Percentiles rank a stretch among this genome's conserved stretches.
Evolutionary conservation across 768 basidiomycete species (phyloP).

Genomic region (Cystofilobasidium ferigula): DNA sequence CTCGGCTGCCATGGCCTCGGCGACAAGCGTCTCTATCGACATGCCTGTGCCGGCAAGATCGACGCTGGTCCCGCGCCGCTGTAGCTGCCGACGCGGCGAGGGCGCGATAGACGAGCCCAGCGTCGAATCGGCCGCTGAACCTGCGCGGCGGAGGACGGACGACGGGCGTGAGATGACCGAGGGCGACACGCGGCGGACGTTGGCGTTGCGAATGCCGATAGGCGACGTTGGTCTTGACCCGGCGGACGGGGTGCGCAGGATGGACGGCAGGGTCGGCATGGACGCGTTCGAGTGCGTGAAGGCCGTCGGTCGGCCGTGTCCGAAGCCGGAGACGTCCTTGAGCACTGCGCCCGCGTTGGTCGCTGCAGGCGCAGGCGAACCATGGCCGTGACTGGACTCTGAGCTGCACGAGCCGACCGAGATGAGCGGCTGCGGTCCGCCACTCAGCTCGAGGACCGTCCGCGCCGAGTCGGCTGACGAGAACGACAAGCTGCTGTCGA

Average conservation of each 20-base stretch:
- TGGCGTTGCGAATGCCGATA: background rate
- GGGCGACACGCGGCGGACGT: constrained; percentile 7
- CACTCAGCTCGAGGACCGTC: background rate
- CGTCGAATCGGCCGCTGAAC: background rate
- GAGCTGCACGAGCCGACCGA: background rate
- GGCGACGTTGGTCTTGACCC: background rate
- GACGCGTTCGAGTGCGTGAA: background rate
- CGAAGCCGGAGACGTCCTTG: background rate
- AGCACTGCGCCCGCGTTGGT: background rate
- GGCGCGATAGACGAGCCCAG: background rate
- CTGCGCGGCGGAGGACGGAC: background rate
- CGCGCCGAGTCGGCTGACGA: background rate
- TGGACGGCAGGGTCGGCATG: constrained; percentile 5
- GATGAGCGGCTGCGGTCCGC: background rate
- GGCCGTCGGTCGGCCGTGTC: background rate
- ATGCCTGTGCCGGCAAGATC: constrained; percentile 2
- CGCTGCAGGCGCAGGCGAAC: background rate
- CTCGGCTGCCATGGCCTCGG: constrained; percentile 1
- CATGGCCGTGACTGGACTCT: background rate
- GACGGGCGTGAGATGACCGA: background rate
- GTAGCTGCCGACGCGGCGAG: constrained; percentile 2
- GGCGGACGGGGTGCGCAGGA: constrained; percentile 9
- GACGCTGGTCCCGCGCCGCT: constrained; percentile 6
- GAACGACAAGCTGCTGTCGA: constrained; percentile 2
- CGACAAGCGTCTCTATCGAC: background rate